phyloP scores from a whole-genome alignment of 805 yeast genomes.

The Blastobotrys parvus region DNA sequence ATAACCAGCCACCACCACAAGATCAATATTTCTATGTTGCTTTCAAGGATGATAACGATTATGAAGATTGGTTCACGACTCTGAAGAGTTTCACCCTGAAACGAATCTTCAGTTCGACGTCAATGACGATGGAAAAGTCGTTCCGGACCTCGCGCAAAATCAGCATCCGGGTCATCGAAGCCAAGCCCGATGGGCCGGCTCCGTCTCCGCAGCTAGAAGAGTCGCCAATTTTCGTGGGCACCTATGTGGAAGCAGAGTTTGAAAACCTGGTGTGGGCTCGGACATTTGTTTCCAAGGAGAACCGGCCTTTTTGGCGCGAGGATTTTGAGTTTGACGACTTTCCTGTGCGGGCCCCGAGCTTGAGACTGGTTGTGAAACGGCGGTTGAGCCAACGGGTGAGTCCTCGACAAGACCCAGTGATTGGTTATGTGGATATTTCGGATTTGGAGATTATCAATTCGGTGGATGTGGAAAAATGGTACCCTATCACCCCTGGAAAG shows the following conservation, averaged over 20 bases:
- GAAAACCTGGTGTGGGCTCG: slow-evolving; percentile 74
- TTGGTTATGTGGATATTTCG: slow-evolving; percentile 43
- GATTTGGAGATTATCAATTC: slow-evolving; percentile 13
- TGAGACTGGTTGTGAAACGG: slow-evolving; percentile 16
- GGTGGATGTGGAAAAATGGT: slow-evolving; percentile 22
- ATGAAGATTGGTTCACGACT: slow-evolving; percentile 27
- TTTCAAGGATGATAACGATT: slow-evolving; percentile 20
- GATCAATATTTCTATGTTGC: slow-evolving; percentile 14
- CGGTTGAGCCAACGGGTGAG: slow-evolving; percentile 20
- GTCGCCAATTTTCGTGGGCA: slow-evolving; percentile 18
- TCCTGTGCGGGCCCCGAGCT: slow-evolving; percentile 40
- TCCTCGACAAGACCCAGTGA: slow-evolving; percentile 31
- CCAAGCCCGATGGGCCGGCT: slow-evolving; percentile 5
- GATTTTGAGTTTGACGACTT: slow-evolving; percentile 48
- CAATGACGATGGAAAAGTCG: slow-evolving; percentile 11
- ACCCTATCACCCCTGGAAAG: slow-evolving; percentile 12
- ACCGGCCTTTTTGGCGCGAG: slow-evolving; percentile 77
- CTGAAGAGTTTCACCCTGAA: slow-evolving; percentile 21
- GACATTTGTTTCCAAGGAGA: slow-evolving; percentile 52
- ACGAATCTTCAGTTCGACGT: slow-evolving; percentile 19
- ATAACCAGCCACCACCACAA: neutral
- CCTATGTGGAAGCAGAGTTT: slow-evolving; percentile 61
- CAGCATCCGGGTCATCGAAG: slow-evolving; percentile 15
- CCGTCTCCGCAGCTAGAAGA: neutral
- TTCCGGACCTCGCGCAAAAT: slow-evolving; percentile 14